phyloP scores from a whole-genome alignment of 2,329 filamentous ascomycete genomes.

The Paecilomyces niveus region DNA sequence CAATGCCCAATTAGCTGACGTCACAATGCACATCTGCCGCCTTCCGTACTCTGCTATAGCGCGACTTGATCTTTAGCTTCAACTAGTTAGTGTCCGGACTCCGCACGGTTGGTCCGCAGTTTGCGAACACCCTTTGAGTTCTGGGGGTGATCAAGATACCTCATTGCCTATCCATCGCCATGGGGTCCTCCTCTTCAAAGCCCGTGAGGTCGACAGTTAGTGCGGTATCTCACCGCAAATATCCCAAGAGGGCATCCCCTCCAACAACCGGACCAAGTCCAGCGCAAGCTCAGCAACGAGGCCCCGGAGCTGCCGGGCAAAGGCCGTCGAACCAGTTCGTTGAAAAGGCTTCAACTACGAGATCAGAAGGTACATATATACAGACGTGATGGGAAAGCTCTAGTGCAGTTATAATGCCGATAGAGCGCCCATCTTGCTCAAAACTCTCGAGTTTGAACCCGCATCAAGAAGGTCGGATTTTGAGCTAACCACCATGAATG shows the following conservation, averaged over 20 bases:
- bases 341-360: slow-evolving; percentile 24
- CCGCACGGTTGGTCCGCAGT: not conserved
- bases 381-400: not conserved
- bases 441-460: not conserved
- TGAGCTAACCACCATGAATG: slow-evolving; percentile 1
- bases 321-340: slow-evolving; percentile 29
- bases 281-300: slow-evolving; percentile 1
- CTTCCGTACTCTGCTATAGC: not conserved
- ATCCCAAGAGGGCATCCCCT: slow-evolving; percentile 44
- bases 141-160: not conserved
- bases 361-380: slow-evolving; percentile 25
- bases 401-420: not conserved
- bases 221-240: slow-evolving; percentile 46
- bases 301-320: slow-evolving; percentile 4
- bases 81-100: not conserved
- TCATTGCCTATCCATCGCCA: slow-evolving; percentile 17
- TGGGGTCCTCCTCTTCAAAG: slow-evolving; percentile 57
- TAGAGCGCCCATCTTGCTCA: no score
- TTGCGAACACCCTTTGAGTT: not conserved
- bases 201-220: slow-evolving; percentile 43
- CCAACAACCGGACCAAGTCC: slow-evolving; percentile 17
- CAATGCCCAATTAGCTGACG: not conserved
- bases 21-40: not conserved
- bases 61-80: not conserved
- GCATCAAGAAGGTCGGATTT: not conserved